A percentile compares a stretch with the other conserved stretches of the same genome.
Evolutionary conservation across 129 eudicot genomes (phyloP).

Genomic region (Artemisia tridentata): DNA sequence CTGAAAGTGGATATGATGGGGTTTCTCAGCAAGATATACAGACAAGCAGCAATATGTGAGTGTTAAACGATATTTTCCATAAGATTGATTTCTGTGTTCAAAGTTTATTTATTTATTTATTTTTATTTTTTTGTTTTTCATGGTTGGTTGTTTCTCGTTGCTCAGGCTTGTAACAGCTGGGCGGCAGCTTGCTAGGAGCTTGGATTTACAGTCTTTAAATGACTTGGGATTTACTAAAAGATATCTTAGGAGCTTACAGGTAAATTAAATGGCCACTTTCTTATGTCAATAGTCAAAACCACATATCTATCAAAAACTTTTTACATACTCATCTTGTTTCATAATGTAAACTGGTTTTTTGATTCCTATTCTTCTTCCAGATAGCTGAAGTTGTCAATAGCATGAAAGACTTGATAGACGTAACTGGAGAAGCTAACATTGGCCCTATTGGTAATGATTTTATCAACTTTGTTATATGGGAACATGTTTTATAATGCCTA

Average conservation of each 20-base stretch:
- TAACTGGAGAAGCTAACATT: slow-evolving; percentile 46
- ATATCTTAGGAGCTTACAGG: slow-evolving; percentile 87
- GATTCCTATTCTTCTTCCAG: slow-evolving; percentile 30
- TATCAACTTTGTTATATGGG: neutral
- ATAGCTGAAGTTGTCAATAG: slow-evolving; percentile 77
- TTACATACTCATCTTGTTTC: too few relatives aligned
- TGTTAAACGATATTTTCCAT: slow-evolving; percentile 10
- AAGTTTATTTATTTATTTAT: neutral
- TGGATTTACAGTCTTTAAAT: slow-evolving; percentile 75
- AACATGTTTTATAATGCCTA: too few relatives aligned
- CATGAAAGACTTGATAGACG: slow-evolving; percentile 84
- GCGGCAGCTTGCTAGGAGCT: slow-evolving; percentile 74
- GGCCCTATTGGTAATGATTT: slow-evolving; percentile 70
- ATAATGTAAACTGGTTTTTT: neutral
- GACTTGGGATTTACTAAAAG: slow-evolving; percentile 82
- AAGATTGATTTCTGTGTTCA: too few relatives aligned
- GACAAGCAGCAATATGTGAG: slow-evolving; percentile 75
- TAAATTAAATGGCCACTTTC: neutral
- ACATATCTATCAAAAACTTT: neutral
- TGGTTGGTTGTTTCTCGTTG: slow-evolving; percentile 19
- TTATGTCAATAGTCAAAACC: neutral
- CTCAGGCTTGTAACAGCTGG: slow-evolving; percentile 81
- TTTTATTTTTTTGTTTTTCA: neutral
- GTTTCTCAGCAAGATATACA: slow-evolving; percentile 73
- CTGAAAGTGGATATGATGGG: slow-evolving; percentile 72